Percentiles rank a stretch among this genome's conserved stretches.
phyloP scores from a whole-genome alignment of 1,284 basidiomycete species.

The Puccinia triticina region DNA sequence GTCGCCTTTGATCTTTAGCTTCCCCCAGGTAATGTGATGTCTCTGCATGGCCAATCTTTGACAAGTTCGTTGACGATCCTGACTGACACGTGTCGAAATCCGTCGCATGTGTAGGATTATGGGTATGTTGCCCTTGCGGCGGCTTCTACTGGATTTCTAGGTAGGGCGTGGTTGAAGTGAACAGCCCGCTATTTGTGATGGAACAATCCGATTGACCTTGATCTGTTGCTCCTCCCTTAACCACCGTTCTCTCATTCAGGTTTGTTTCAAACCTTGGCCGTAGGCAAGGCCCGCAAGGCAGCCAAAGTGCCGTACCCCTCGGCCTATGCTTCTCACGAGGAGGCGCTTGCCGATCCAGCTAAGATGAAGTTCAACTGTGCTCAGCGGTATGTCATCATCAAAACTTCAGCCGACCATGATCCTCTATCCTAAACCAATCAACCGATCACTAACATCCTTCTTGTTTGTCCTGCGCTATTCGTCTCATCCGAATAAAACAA shows the following conservation, averaged over 20 bases:
- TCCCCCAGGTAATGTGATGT: conserved; percentile 22
- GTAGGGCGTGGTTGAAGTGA: not conserved
- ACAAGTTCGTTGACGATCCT: not conserved
- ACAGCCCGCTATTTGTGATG: not conserved
- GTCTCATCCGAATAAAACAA: not conserved
- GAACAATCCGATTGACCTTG: not conserved
- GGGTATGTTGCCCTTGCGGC: conserved; percentile 37
- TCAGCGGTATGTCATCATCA: conserved; percentile 26
- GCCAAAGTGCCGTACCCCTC: conserved; percentile 43
- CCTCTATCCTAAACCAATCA: not conserved
- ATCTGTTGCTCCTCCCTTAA: not conserved
- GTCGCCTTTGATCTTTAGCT: conserved; percentile 46
- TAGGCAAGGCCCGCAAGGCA: conserved; percentile 31
- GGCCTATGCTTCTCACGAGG: conserved; percentile 28
- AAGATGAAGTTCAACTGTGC: conserved; percentile 45
- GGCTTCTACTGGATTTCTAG: conserved; percentile 43
- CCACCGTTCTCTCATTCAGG: not conserved
- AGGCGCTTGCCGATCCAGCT: conserved; percentile 38
- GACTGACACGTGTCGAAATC: not conserved
- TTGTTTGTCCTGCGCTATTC: not conserved
- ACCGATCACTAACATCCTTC: not conserved
- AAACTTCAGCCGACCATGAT: not conserved
- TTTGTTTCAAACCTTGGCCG: conserved; percentile 42
- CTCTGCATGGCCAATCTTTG: not conserved
- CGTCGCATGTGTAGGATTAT: conserved; percentile 28